These are phyloP conservation scores for Phytophthora ramorum DNA, from an alignment of 352 stramenopile genomes.

Conservation along the genomic window DNA sequence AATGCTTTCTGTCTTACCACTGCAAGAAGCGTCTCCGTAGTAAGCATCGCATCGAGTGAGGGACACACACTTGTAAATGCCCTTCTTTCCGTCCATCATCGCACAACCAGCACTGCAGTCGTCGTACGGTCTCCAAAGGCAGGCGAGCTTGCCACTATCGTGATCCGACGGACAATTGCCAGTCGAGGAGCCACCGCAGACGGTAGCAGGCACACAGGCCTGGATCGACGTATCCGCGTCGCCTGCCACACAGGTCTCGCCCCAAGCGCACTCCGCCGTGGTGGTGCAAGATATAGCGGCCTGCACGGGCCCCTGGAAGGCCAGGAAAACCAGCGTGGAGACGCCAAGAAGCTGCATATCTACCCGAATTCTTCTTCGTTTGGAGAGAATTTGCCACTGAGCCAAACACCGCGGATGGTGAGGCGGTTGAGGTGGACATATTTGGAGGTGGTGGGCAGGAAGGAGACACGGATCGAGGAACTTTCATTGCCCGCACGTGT, in stretches of 20 bases:
- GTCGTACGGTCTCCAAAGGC: constrained; percentile 51
- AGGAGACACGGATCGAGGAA: constrained; percentile 31
- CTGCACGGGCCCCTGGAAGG: constrained; percentile 15
- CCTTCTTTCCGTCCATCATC: constrained; percentile 39
- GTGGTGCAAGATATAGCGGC: constrained; percentile 59
- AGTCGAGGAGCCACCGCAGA: constrained; percentile 58
- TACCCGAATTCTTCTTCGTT: constrained; percentile 15
- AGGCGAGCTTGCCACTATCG: constrained; percentile 68
- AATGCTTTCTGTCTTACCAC: constrained; percentile 36
- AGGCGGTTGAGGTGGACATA: neutral
- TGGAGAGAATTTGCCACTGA: constrained; percentile 27
- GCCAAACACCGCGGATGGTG: neutral
- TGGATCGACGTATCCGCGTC: constrained; percentile 67
- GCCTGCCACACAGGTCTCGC: constrained; percentile 77
- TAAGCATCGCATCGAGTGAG: constrained; percentile 79
- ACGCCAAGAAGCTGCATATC: constrained; percentile 26
- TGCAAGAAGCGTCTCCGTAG: constrained; percentile 60
- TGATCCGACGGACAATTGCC: constrained; percentile 73
- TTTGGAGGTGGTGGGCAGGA: constrained; percentile 7
- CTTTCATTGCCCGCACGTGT: constrained; percentile 25
- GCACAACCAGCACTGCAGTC: constrained; percentile 36
- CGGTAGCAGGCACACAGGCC: constrained; percentile 65
- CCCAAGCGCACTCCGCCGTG: constrained; percentile 69
- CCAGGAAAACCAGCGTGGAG: constrained; percentile 17
- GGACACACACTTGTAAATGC: constrained; percentile 87